phyloP scores from a whole-genome alignment of 1,284 basidiomycete species.

The Mycena citricolor region DNA sequence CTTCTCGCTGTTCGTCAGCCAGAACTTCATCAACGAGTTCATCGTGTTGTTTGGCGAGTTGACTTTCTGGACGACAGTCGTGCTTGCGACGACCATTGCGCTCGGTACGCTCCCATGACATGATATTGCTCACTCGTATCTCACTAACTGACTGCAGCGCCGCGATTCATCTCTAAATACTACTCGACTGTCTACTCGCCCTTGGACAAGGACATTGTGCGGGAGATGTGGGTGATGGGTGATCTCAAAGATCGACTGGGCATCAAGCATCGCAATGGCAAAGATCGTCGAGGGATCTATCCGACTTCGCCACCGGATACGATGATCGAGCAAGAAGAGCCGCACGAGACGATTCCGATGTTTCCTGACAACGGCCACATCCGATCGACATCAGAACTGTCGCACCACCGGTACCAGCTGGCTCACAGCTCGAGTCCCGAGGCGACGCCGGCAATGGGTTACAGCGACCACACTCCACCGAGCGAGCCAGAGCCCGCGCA shows the following conservation, averaged over 20 bases:
- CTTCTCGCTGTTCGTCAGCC: slow-evolving; percentile 74
- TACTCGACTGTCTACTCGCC: slow-evolving; percentile 66
- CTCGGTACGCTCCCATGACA: slow-evolving; percentile 52
- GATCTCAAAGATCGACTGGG: slow-evolving; percentile 84
- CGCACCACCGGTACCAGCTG: slow-evolving; percentile 47
- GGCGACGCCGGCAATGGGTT: slow-evolving; percentile 7
- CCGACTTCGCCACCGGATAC: too few relatives aligned
- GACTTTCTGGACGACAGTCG: slow-evolving; percentile 80
- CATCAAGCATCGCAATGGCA: slow-evolving; percentile 57
- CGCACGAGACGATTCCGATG: slow-evolving; percentile 70
- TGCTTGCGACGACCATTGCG: slow-evolving; percentile 68
- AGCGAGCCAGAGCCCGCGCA: slow-evolving; percentile 18
- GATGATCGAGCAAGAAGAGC: slow-evolving; percentile 34
- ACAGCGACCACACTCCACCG: slow-evolving; percentile 19
- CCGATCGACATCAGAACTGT: slow-evolving; percentile 62
- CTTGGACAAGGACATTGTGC: slow-evolving; percentile 81
- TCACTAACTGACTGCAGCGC: slow-evolving; percentile 43
- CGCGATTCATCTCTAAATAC: slow-evolving; percentile 74
- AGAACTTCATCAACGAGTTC: slow-evolving; percentile 75
- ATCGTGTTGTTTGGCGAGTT: slow-evolving; percentile 73
- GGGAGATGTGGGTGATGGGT: slow-evolving; percentile 87
- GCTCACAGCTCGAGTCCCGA: slow-evolving; percentile 37
- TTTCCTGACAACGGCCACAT: slow-evolving; percentile 57
- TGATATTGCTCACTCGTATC: background rate
- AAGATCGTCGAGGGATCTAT: slow-evolving; percentile 27